These are phyloP conservation scores for Penicillium goetzii DNA, from an alignment of 495 filamentous ascomycete genomes.

Conservation along the genomic window DNA sequence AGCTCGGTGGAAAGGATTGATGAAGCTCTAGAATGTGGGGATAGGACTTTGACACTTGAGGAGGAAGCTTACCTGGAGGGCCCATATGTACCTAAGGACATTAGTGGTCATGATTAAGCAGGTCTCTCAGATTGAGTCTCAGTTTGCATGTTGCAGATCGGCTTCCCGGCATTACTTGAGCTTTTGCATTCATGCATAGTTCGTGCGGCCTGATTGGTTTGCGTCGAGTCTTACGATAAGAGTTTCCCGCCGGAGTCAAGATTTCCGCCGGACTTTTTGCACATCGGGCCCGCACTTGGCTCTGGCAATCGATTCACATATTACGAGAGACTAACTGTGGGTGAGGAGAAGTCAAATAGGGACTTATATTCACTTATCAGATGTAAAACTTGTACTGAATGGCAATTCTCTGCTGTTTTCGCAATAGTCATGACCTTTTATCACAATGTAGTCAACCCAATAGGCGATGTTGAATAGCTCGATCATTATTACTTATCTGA, in stretches of 20 bases:
- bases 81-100: slow-evolving; percentile 52
- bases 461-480: too few relatives aligned
- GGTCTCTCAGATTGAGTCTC: not conserved
- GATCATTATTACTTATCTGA: too few relatives aligned
- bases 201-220: not conserved
- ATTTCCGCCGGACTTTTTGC: not conserved
- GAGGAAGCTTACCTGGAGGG: slow-evolving; percentile 64
- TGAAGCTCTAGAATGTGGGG: slow-evolving; percentile 50
- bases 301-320: not conserved
- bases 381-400: too few relatives aligned
- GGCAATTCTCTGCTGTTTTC: not conserved
- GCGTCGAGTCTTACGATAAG: not conserved
- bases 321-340: too few relatives aligned
- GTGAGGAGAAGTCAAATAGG: too few relatives aligned
- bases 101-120: slow-evolving; percentile 22
- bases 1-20: slow-evolving; percentile 57
- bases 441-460: too few relatives aligned
- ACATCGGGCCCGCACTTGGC: not conserved
- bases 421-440: not conserved
- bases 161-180: not conserved
- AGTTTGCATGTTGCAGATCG: not conserved
- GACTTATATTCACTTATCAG: too few relatives aligned
- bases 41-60: slow-evolving; percentile 53
- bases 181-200: not conserved
- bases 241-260: not conserved